These are phyloP conservation scores for Phellopilus nigrolimitatus DNA, from an alignment of 1,284 basidiomycete genomes.

Conservation along the genomic window DNA sequence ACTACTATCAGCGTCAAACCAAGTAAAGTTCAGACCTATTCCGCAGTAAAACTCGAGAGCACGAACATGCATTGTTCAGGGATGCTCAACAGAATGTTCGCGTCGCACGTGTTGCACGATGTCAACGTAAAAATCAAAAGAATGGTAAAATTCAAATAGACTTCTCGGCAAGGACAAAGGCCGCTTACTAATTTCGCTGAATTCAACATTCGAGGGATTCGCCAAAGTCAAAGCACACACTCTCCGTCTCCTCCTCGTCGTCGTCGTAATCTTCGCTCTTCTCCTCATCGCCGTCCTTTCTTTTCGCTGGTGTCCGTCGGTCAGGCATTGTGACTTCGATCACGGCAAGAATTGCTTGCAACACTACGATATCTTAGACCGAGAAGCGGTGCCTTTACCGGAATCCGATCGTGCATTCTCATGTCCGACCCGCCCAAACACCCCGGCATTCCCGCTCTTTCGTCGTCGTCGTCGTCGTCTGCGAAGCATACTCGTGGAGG, in stretches of 20 bases:
- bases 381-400: neutral
- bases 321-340: too few species aligned
- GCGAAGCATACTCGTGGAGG: neutral
- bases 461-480: slow-evolving; percentile 1
- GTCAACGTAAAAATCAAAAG: too few species aligned
- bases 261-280: neutral
- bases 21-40: slow-evolving; percentile 54
- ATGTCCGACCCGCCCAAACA: slow-evolving; percentile 5
- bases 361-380: too few species aligned
- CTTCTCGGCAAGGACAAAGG: neutral
- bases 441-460: neutral
- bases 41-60: slow-evolving; percentile 76
- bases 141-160: too few species aligned
- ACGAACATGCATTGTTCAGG: slow-evolving; percentile 37
- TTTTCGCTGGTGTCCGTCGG: too few species aligned
- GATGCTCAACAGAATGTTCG: too few species aligned
- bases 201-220: neutral
- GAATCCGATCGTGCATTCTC: slow-evolving; percentile 3
- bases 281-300: too few species aligned
- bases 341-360: too few species aligned
- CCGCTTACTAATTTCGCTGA: neutral
- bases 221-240: neutral
- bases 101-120: too few species aligned
- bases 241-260: neutral
- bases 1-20: too few species aligned